These are phyloP conservation scores for Hygrocybe coccinea DNA, from an alignment of 768 basidiomycete genomes.

Conservation along the genomic window DNA sequence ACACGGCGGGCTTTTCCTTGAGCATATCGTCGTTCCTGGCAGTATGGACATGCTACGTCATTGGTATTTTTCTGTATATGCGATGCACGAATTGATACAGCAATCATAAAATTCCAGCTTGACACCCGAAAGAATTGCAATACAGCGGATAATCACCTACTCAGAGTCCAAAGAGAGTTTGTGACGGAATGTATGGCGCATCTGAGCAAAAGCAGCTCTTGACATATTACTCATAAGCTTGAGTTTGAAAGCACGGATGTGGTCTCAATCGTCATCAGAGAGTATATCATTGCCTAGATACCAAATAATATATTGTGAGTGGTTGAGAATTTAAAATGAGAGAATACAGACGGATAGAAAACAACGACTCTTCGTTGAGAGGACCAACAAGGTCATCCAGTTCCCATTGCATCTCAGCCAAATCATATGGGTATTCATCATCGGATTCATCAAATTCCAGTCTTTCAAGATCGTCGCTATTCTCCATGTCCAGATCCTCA, in stretches of 20 bases:
- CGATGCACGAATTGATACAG: constrained; percentile 33
- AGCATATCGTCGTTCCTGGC: constrained; percentile 13
- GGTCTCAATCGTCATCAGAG: constrained; percentile 21
- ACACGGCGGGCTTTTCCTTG: constrained; percentile 10
- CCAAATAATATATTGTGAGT: background rate
- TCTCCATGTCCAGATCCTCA: no score
- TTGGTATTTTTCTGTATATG: constrained; percentile 23
- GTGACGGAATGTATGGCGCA: constrained; percentile 22
- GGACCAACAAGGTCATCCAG: no score
- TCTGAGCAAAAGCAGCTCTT: constrained; percentile 23
- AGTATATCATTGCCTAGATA: constrained; percentile 18
- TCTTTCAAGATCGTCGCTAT: no score
- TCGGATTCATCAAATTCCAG: no score
- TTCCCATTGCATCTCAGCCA: no score
- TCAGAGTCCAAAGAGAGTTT: constrained; percentile 25
- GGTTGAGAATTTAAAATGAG: background rate
- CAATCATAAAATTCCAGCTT: constrained; percentile 26
- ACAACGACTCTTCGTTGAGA: no score
- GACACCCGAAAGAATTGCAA: constrained; percentile 25
- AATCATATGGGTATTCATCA: no score
- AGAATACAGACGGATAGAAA: no score
- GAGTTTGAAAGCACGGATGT: constrained; percentile 26
- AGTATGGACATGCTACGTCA: constrained; percentile 17
- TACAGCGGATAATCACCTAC: constrained; percentile 20
- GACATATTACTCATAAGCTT: constrained; percentile 24